Base-by-base conservation (phyloP, 1,284 basidiomycete genomes). In the Termitomyces sp. region DNA sequence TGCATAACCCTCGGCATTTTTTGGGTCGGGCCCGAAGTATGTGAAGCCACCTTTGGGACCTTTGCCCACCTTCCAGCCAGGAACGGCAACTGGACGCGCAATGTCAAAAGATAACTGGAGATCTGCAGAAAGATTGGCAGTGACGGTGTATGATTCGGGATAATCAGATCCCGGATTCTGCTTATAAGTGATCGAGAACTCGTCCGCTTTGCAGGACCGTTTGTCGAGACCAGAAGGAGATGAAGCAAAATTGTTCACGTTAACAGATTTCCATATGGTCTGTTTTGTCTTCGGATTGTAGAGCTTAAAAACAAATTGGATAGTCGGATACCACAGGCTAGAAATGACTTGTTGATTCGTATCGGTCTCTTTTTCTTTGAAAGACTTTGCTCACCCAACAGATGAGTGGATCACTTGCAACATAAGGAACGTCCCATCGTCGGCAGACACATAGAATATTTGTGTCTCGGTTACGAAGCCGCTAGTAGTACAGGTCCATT, bases 381-480 rank as follows among this genome's bases (percentile, higher is more conserved):
- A 48, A 60, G 51, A 51, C 48, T 50, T 54, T 53, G 79, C 92
- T 72, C 65, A 96, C 94, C 97, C 97, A 53, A 96, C 83, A 45
- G 90, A 81, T 2, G 94, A 96, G 78, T 98, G 94, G 66, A 99
- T 98, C 58, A 99, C 82, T 74, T 99, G 96, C 65, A 83, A 87
- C 82, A 92, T 90, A 59, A 97, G 62, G 53, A 85, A 81, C 24
- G 82, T 83, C 4, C 95, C 95, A 77, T 97, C 92, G 39, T 87
- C 82, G 12, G 92, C 78, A 61, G 90, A 80, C 36, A 87, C 78
- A 73, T 99, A 99, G 76, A 88, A 99, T 0, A 73, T 81, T 70
- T 98, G 93, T 0, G 96, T 98, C 73, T 99, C 97, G 1, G 94
- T 91, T 43, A 86, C 82, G 69, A 98, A 97, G 0, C 94, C 93